Evolutionary conservation across 1,139 yeast genomes (phyloP).

Genomic region (Diutina rugosa): DNA sequence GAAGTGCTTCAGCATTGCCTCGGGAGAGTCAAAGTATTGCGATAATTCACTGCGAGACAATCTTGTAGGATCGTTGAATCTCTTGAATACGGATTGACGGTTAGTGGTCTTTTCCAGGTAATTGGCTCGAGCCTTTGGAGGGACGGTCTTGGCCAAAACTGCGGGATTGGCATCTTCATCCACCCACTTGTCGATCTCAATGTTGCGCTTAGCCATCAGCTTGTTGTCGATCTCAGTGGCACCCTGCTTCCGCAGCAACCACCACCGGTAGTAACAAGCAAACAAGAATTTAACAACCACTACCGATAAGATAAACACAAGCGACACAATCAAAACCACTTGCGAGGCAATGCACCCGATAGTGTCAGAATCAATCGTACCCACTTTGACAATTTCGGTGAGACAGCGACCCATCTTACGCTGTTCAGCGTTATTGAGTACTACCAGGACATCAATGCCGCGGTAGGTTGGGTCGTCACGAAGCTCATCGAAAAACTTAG

Average conservation of each 20-base stretch:
- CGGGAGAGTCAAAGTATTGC: conserved; percentile 26
- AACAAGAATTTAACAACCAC: conserved; percentile 65
- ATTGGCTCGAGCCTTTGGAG: conserved; percentile 36
- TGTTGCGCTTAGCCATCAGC: conserved; percentile 32
- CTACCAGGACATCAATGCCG: conserved; percentile 75
- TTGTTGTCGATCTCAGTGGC: conserved; percentile 46
- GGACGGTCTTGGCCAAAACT: conserved; percentile 47
- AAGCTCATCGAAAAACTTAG: conserved; percentile 54
- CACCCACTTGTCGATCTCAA: conserved; percentile 72
- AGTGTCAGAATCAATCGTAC: conserved; percentile 77
- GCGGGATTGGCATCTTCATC: conserved; percentile 31
- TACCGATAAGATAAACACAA: conserved; percentile 73
- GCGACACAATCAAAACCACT: conserved; percentile 66
- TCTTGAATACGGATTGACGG: conserved; percentile 30
- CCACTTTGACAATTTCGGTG: conserved; percentile 80
- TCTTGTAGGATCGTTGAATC: conserved; percentile 14
- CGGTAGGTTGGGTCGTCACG: conserved; percentile 38
- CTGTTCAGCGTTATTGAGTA: conserved; percentile 57
- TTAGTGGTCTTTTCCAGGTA: conserved; percentile 28
- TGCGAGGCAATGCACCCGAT: conserved; percentile 93
- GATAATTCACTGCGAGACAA: conserved; percentile 28
- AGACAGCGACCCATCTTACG: conserved; percentile 71
- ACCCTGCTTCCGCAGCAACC: conserved; percentile 68
- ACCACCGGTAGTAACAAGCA: conserved; percentile 87
- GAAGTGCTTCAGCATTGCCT: conserved; percentile 27